Base-by-base conservation (phyloP, 1,284 basidiomycete genomes). In the Malassezia vespertilionis region DNA sequence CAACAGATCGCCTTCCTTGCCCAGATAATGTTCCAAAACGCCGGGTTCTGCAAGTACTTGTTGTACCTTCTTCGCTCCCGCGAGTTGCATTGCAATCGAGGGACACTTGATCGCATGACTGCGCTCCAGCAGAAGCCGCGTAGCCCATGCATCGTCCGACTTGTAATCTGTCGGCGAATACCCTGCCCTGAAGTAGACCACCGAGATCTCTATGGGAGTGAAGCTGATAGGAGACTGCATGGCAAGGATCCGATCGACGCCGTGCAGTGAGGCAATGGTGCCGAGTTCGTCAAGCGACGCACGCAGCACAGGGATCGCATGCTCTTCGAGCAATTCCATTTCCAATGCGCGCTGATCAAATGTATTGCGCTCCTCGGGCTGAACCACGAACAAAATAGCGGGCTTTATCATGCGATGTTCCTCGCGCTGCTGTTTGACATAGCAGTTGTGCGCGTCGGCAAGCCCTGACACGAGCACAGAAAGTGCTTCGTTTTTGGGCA, bases 21-120 rank as follows among this genome's bases (percentile, higher is more conserved):
- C 30, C 8, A 67, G 30, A 72, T 88, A 89, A 4, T 75, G 73
- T 59, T 87, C 84, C 18, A 91, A 76, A 9, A 86, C 73, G 0
- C 81, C 81, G 0, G 80, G 79, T 27, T 80, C 78, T 2, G 83
- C 80, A 12, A 97, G 77, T 0, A 84, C 84, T 65, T 96, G 82
- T 72, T 96, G 93, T 0, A 97, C 81, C 71, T 95, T 95, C 75
- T 97, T 97, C 1, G 84, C 83, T 0, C 91, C 93, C 0, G 89
- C 87, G 3, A 97, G 80, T 64, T 97, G 93, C 4, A 96, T 77
- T 1, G 85, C 82, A 56, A 96, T 79, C 1, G 80, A 81, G 0
- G 91, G 91, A 63, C 90, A 97, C 61, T 96, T 93, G 75, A 93
- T 89, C 0, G 93, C 87, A 28, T 71, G 73, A 12, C 82, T 84